Evolutionary conservation across 2,329 filamentous ascomycete genomes (phyloP), one percentile per base, ranked within the genome.

Genomic region (Alternaria longipes): DNA sequence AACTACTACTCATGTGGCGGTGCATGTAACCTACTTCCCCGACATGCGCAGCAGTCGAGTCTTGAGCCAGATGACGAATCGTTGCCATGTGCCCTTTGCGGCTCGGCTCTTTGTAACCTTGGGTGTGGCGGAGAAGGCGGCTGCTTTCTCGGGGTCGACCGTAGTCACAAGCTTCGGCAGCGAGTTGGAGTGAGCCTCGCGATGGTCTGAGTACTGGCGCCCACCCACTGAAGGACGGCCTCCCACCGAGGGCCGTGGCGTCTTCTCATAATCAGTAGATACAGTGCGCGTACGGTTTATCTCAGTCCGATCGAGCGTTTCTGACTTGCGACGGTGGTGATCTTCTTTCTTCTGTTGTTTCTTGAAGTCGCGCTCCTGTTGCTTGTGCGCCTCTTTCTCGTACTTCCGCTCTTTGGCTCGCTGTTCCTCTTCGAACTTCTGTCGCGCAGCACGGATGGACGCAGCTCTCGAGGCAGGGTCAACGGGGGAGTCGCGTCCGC

Each of bases 341-440:
- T 81, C 78, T 30, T 81, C 78, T 59, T 73, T 78, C 64, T 82
- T 85, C 59, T 79, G 75, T 46, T 78, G 79, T 56, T 82, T 83
- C 26, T 77, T 78, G 28, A 74, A 74, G 51, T 84, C 75, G 71
- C 81, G 72, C 78, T 84, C 60, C 30, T 75, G 73, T 47, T 80
- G 81, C 78, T 78, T 85, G 59, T 79, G 71, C 47, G 80, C 82
- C 56, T 86, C 85, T 67, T 84, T 81, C 68, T 87, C 84, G 46
- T 82, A 77, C 66, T 85, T 86, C 51, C 80, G 82, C 56, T 82
- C 82, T 67, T 88, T 88, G 36, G 82, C 84, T 4, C 83, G 84
- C 74, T 88, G 85, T 65, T 86, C 86, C 65, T 87, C 85, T 59
- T 85, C 81, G 70, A 87, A 88, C 32, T 86, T 86, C 52, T 83